A percentile compares a stretch with the other conserved stretches of the same genome.
phyloP scores from a whole-genome alignment of 83 land plant species.

The Picea mariana region DNA sequence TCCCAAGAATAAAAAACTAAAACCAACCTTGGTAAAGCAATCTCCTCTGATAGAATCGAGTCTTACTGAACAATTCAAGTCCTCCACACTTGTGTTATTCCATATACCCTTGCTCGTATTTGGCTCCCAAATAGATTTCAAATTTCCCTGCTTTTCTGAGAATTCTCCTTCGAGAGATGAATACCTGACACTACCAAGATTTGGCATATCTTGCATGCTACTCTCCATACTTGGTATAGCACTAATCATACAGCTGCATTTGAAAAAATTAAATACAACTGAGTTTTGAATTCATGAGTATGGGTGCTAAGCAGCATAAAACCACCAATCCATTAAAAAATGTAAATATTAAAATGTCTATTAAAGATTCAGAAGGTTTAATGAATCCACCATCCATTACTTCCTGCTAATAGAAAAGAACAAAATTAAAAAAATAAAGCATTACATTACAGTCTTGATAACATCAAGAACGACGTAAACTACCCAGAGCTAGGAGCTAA shows the following conservation, averaged over 20 bases:
- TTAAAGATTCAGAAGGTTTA: neutral
- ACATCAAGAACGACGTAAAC: too few relatives aligned
- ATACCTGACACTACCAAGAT: constrained; percentile 27
- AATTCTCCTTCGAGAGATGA: constrained; percentile 22
- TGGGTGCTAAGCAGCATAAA: neutral
- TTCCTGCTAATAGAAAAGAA: neutral
- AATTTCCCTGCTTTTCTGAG: neutral
- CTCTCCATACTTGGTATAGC: neutral
- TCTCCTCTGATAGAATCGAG: neutral
- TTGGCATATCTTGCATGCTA: constrained; percentile 32
- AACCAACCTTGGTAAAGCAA: neutral
- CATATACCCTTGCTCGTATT: neutral
- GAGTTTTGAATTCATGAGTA: neutral
- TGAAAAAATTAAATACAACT: neutral
- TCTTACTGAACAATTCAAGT: constrained; percentile 8
- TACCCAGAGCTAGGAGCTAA: too few relatives aligned
- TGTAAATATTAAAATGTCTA: neutral
- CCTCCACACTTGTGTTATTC: neutral
- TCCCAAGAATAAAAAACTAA: too few relatives aligned
- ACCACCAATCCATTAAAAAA: neutral
- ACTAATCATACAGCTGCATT: neutral
- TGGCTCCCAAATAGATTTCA: neutral
- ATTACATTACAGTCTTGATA: too few relatives aligned
- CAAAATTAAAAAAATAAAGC: neutral
- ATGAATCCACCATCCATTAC: neutral